Evolutionary conservation across 768 basidiomycete genomes (phyloP), one percentile per base, ranked within the genome.

Genomic region (Rickenella mellea): DNA sequence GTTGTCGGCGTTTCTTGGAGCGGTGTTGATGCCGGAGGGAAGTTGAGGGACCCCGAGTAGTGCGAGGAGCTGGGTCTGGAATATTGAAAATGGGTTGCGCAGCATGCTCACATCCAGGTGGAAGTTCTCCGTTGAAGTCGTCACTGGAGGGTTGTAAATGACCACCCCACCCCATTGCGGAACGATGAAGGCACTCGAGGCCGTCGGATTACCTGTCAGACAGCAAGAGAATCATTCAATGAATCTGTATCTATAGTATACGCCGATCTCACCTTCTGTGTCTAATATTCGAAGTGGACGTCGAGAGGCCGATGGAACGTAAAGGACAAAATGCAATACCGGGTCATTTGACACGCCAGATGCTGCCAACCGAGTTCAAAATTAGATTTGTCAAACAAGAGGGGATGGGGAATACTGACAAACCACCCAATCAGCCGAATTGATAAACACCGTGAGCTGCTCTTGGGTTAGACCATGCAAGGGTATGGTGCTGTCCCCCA

Each of bases 131-230:
- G 25, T 19, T 14, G 26, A 10, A 4, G 42, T 29, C 43, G 41
- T 15, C n/a, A n/a, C n/a, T 27, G 65, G 61, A 26, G 75, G 74
- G 56, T 92, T 90, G 51, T 76, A 65, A 45, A 98, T 71, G 43
- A 83, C 73, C 40, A 98, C 82, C 19, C 90, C 81, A 26, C 94
- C 94, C 82, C 88, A 93, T 59, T 98, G 94, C 0, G 94, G 93
- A 0, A 93, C 68, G 15, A 94, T 71, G 66, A 98, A 97, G 6
- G 90, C 76, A 38, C 67, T 70, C 6, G 78, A 77, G 3, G 60
- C 53, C 15, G 71, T 69, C 0, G 64, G 58, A 6, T 51, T 57
- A 17, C 71, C 84, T 83, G 54, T 17, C 41, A n/a, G 8, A 12
- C 43, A 17, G 46, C 25, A 27, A 38, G 11, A 22, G 27, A 12